A percentile compares a stretch with the other conserved stretches of the same genome.
These are phyloP conservation scores for Dissoconium aciculare DNA, from an alignment of 2,329 filamentous ascomycete species.

Conservation along the genomic window DNA sequence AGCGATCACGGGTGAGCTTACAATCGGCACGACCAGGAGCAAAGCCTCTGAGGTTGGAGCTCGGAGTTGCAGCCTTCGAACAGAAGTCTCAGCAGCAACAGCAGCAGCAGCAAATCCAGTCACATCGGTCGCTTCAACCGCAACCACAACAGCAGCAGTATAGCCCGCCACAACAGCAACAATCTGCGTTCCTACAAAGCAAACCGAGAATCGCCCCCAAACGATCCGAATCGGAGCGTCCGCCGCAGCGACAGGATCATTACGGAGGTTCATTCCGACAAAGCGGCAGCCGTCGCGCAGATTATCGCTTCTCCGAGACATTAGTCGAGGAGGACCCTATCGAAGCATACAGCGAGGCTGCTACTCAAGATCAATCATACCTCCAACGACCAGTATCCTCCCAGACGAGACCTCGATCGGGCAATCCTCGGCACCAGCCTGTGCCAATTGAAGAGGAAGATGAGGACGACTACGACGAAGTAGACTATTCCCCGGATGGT, in stretches of 20 bases:
- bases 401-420: slow-evolving; percentile 15
- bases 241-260: slow-evolving; percentile 23
- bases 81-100: slow-evolving; percentile 15
- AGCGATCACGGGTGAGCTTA: slow-evolving; percentile 13
- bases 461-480: slow-evolving; percentile 49
- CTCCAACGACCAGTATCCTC: slow-evolving; percentile 6
- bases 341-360: slow-evolving; percentile 23
- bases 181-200: slow-evolving; percentile 5
- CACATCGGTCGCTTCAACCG: not conserved
- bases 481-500: slow-evolving; percentile 27
- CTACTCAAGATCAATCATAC: slow-evolving; percentile 6
- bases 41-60: slow-evolving; percentile 34
- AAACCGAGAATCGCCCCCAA: slow-evolving; percentile 25
- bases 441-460: slow-evolving; percentile 70
- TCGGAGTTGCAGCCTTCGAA: slow-evolving; percentile 35
- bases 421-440: slow-evolving; percentile 30
- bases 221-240: slow-evolving; percentile 32
- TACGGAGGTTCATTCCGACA: slow-evolving; percentile 16
- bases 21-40: slow-evolving; percentile 29
- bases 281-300: slow-evolving; percentile 19
- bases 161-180: not conserved
- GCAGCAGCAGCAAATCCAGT: not conserved
- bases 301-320: slow-evolving; percentile 41
- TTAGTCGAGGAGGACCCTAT: slow-evolving; percentile 34
- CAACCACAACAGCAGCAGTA: slow-evolving; percentile 4